Percentiles rank a stretch among this genome's conserved stretches.
phyloP scores from a whole-genome alignment of 768 basidiomycete genomes.

The Hebeloma cylindrosporum region DNA sequence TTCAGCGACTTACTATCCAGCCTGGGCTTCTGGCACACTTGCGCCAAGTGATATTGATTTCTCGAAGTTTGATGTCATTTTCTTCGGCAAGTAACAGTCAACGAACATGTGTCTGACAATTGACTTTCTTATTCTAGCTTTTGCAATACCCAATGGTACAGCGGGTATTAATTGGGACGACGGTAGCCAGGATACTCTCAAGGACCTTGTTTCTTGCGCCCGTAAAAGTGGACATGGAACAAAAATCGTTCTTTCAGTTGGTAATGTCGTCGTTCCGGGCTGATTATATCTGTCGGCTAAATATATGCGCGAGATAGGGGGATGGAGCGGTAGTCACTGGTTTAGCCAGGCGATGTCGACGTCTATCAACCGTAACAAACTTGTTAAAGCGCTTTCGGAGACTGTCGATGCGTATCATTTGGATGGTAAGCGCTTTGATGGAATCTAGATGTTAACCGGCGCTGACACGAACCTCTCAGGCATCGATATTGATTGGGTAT shows the following conservation, averaged over 20 bases:
- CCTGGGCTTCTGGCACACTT: constrained; percentile 47
- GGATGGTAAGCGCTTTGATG: constrained; percentile 63
- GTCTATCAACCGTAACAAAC: constrained; percentile 45
- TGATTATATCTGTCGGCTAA: not conserved
- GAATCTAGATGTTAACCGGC: too few species aligned
- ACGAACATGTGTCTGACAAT: not conserved
- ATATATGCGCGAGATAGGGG: constrained; percentile 33
- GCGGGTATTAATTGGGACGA: constrained; percentile 50
- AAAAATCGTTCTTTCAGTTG: constrained; percentile 64
- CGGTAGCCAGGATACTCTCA: constrained; percentile 50
- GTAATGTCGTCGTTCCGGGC: constrained; percentile 35
- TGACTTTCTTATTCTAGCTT: constrained; percentile 41
- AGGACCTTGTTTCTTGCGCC: constrained; percentile 53
- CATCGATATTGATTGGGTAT: constrained; percentile 58
- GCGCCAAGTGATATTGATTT: constrained; percentile 61
- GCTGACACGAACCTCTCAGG: constrained; percentile 29
- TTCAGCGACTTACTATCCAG: constrained; percentile 48
- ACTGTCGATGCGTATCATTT: constrained; percentile 57
- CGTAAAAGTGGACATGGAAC: constrained; percentile 55
- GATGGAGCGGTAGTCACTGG: constrained; percentile 65
- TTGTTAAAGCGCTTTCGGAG: constrained; percentile 52
- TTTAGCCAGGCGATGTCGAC: constrained; percentile 58
- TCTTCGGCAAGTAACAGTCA: constrained; percentile 45
- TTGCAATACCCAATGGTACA: constrained; percentile 61
- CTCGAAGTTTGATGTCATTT: constrained; percentile 62